phyloP scores from a whole-genome alignment of 805 yeast genomes.

The Metschnikowia koreensis region DNA sequence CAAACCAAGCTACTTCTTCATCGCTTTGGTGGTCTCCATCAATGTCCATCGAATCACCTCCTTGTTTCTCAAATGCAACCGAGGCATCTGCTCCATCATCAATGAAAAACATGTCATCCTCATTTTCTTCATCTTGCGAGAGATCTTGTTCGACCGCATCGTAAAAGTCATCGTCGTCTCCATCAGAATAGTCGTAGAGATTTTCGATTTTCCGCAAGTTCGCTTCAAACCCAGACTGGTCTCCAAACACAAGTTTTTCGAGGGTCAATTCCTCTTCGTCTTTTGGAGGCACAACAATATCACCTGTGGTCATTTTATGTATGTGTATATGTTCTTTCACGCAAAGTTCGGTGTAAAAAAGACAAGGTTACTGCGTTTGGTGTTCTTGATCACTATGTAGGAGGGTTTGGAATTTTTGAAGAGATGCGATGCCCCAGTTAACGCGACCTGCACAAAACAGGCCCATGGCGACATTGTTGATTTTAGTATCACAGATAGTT shows the following conservation, averaged over 20 bases:
- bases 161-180: constrained; percentile 25
- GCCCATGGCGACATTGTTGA: background rate
- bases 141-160: constrained; percentile 20
- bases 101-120: constrained; percentile 41
- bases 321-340: background rate
- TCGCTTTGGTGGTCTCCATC: constrained; percentile 34
- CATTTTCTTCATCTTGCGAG: constrained; percentile 28
- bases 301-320: background rate
- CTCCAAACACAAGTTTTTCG: constrained; percentile 89
- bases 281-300: constrained; percentile 35
- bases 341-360: background rate
- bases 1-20: constrained; percentile 62
- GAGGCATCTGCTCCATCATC: constrained; percentile 44
- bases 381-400: background rate
- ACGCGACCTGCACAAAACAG: constrained; percentile 2
- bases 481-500: background rate
- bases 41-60: constrained; percentile 24
- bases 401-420: constrained; percentile 7
- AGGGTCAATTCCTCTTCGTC: constrained; percentile 79
- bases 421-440: constrained; percentile 16
- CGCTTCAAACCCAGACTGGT: constrained; percentile 65
- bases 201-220: constrained; percentile 63
- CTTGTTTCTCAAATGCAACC: constrained; percentile 43
- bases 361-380: background rate
- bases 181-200: constrained; percentile 45